Evolutionary conservation across 495 filamentous ascomycete species (phyloP), one percentile per base, ranked within the genome.

Genomic region (Talaromyces stipitatus): DNA sequence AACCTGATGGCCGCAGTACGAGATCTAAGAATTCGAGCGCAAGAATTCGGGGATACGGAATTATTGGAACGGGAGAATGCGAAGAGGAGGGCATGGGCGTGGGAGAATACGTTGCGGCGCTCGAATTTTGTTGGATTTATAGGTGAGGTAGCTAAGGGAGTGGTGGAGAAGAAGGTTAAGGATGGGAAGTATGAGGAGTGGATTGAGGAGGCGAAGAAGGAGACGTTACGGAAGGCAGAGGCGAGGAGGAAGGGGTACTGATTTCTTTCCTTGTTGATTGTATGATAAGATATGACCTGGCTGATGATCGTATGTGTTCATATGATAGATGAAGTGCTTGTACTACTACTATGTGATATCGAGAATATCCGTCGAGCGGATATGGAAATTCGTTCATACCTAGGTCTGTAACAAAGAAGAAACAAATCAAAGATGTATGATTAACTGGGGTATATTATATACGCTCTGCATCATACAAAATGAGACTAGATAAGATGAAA

Each of bases 41-140:
- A 80, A 43, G 90, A 94, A 76, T 78, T 91, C 55, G 94, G 92
- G 16, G 94, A 99, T 71, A 59, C 63, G 52, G 92, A 96, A 70
- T 71, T 80, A 67, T 69, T 97, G 63, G 78, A 83, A 63, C 75
- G 85, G 56, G 91, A 97, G 81, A 85, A 92, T 79, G 72, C 79
- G 68, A 96, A 95, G 83, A 74, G 94, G 55, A 78, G 75, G 53
- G 88, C 82, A 28, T 99, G 94, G 95, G 80, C 82, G 64, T 97
- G 92, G 84, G 94, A 99, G 82, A 97, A 99, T 73, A 89, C 91
- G 26, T 75, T 99, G 67, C 72, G 94, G 57, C 72, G 89, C 64
- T 92, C 94, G 71, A 99, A 99, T 67, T 97, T 99, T 72, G 86
- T 99, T 16, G 95, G 91, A 0, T 96, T 99, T 67, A 86, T 91